A percentile compares a stretch with the other conserved stretches of the same genome.
Conservation (phyloP, 176 grass and related monocot species). For the Bothriochloa decipiens region DNA sequence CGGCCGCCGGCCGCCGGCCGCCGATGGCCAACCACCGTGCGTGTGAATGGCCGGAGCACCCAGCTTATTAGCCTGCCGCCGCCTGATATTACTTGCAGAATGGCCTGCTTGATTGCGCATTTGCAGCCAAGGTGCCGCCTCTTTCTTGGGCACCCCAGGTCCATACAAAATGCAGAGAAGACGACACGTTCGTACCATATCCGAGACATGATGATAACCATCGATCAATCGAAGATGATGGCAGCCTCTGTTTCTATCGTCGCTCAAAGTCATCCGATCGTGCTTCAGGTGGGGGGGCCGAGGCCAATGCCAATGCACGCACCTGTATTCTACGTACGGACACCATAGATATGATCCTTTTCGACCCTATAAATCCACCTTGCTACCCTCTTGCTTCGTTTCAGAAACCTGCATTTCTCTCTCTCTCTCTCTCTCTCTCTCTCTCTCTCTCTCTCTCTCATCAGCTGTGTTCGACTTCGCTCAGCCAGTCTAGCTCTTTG, state of each 20-base stretch:
- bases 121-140: background rate
- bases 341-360: background rate
- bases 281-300: constrained; percentile 1
- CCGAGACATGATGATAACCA: background rate
- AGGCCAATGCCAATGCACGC: background rate
- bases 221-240: background rate
- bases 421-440: background rate
- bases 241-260: background rate
- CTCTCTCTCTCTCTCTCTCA: background rate
- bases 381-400: constrained; percentile 19
- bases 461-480: background rate
- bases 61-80: background rate
- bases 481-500: constrained; percentile 31
- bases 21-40: constrained; percentile 12
- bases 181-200: background rate
- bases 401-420: background rate
- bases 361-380: constrained; percentile 54
- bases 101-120: background rate
- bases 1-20: too few species aligned
- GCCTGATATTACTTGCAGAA: background rate
- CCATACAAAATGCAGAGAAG: background rate
- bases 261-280: background rate
- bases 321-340: background rate
- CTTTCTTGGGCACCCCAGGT: background rate
- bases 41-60: constrained; percentile 64